phyloP scores from a whole-genome alignment of 768 basidiomycete species.

The Sporobolomyces roseus region DNA sequence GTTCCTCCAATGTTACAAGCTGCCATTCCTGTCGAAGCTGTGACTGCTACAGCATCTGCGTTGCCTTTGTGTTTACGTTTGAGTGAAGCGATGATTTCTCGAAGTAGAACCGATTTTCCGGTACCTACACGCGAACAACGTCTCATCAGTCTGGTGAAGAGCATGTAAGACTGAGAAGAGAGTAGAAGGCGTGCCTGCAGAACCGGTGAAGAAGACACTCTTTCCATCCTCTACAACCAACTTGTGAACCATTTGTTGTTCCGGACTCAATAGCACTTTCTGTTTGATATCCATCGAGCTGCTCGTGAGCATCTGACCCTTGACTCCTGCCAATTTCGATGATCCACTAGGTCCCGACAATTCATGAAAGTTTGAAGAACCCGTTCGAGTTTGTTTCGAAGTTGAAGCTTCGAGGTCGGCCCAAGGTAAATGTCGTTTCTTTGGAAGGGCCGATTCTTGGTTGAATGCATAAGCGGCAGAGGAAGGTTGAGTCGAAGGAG shows the following conservation, averaged over 20 bases:
- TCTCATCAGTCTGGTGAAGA: neutral
- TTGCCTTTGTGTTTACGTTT: slow-evolving; percentile 56
- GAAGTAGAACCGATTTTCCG: slow-evolving; percentile 88
- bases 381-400: neutral
- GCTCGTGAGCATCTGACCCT: slow-evolving; percentile 26
- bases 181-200: slow-evolving; percentile 66
- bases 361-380: slow-evolving; percentile 30
- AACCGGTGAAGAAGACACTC: slow-evolving; percentile 93
- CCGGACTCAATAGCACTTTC: slow-evolving; percentile 68
- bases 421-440: slow-evolving; percentile 35
- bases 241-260: slow-evolving; percentile 77
- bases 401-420: slow-evolving; percentile 19
- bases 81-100: slow-evolving; percentile 79
- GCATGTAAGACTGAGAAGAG: neutral
- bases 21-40: slow-evolving; percentile 94
- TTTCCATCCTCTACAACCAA: slow-evolving; percentile 64
- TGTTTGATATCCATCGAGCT: slow-evolving; percentile 47
- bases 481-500: neutral
- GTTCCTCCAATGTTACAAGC: slow-evolving; percentile 96
- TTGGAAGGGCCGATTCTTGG: slow-evolving; percentile 13
- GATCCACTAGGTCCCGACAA: slow-evolving; percentile 18
- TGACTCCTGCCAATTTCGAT: neutral
- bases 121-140: slow-evolving; percentile 60
- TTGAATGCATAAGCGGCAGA: slow-evolving; percentile 29
- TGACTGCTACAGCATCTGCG: slow-evolving; percentile 64